phyloP scores from a whole-genome alignment of 148 eudicot genomes.

The Amaranthus hypochondriacus region DNA sequence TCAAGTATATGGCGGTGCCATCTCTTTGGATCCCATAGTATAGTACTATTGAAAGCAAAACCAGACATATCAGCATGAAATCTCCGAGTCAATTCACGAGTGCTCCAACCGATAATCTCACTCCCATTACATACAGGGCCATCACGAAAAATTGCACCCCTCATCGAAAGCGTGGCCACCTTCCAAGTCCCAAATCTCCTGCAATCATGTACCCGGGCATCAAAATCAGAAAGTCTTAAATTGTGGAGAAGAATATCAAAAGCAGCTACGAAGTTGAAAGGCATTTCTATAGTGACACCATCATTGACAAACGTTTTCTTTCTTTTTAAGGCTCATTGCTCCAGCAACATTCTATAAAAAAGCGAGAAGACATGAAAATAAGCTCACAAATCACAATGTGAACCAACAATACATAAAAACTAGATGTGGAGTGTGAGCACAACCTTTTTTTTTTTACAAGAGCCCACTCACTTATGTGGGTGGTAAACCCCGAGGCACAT shows the following conservation, averaged over 20 bases:
- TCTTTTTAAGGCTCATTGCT: neutral
- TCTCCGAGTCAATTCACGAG: conserved; percentile 42
- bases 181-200: conserved; percentile 87
- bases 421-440: too few species aligned
- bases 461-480: too few species aligned
- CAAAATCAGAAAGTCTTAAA: neutral
- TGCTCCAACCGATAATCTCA: conserved; percentile 73
- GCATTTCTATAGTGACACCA: too few species aligned
- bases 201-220: conserved; percentile 22
- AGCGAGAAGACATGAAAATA: neutral
- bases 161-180: conserved; percentile 45
- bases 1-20: conserved; percentile 59
- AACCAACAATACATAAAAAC: too few species aligned
- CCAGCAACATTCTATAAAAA: neutral
- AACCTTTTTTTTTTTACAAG: too few species aligned
- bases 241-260: neutral
- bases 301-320: neutral
- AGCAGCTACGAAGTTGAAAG: neutral
- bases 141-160: conserved; percentile 26
- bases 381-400: too few species aligned
- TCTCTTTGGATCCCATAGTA: conserved; percentile 79
- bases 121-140: conserved; percentile 79
- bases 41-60: conserved; percentile 82
- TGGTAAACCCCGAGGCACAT: too few species aligned
- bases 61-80: conserved; percentile 70